phyloP scores from a whole-genome alignment of 805 yeast species.

The Yarrowia sp. region DNA sequence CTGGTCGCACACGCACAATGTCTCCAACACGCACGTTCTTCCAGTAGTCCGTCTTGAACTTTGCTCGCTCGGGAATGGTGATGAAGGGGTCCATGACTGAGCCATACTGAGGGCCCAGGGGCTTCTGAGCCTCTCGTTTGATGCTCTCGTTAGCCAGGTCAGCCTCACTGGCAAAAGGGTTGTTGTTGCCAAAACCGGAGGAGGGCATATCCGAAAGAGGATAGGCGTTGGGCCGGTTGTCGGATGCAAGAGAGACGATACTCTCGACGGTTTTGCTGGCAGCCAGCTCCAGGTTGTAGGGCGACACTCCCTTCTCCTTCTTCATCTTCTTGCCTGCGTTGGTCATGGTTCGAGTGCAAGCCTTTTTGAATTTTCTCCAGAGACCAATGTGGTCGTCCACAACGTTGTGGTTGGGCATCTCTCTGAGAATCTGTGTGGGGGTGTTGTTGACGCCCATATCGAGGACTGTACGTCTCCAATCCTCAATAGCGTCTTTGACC shows the following conservation, averaged over 20 bases:
- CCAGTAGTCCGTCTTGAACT: conserved; percentile 61
- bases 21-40: conserved; percentile 78
- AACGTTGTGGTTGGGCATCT: conserved; percentile 61
- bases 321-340: conserved; percentile 28
- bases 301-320: conserved; percentile 17
- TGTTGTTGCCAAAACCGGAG: conserved; percentile 9
- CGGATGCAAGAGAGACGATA: conserved; percentile 28
- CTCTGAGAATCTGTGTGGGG: conserved; percentile 58
- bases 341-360: conserved; percentile 41
- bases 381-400: conserved; percentile 51
- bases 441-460: conserved; percentile 72
- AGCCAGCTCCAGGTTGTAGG: conserved; percentile 29
- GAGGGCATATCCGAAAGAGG: conserved; percentile 21
- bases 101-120: conserved; percentile 10
- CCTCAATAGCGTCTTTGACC: conserved; percentile 76
- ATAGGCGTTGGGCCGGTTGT: neutral
- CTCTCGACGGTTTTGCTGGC: conserved; percentile 33
- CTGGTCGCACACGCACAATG: conserved; percentile 61
- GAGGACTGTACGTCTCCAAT: conserved; percentile 60
- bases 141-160: conserved; percentile 18
- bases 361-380: conserved; percentile 73
- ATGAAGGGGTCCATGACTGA: conserved; percentile 34
- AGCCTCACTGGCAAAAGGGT: conserved; percentile 15
- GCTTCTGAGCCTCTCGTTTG: conserved; percentile 21
- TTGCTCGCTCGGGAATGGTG: conserved; percentile 40